Percentiles rank a stretch among this genome's conserved stretches.
phyloP scores from a whole-genome alignment of 169 alveolate genomes.

The Plasmodium knowlesi region DNA sequence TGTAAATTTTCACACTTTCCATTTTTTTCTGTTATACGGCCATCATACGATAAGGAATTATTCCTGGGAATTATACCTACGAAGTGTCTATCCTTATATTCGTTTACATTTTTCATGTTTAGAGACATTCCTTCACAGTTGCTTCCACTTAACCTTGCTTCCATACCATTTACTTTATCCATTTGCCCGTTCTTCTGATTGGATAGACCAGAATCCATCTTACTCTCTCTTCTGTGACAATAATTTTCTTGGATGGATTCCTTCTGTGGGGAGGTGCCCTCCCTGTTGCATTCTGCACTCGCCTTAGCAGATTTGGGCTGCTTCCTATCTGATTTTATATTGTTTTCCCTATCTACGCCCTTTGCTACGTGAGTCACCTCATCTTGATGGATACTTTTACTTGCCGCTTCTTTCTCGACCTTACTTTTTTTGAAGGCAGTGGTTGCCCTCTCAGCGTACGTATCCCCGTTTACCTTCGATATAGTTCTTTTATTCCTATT shows the following conservation, averaged over 20 bases:
- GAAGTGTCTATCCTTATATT: not conserved
- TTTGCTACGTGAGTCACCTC: not conserved
- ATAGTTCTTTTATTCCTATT: slow-evolving; percentile 52
- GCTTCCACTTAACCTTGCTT: not conserved
- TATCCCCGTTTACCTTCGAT: slow-evolving; percentile 13
- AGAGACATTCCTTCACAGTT: not conserved
- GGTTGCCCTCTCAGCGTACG: not conserved
- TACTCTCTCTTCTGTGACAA: not conserved
- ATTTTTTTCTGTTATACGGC: not conserved
- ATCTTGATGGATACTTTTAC: not conserved
- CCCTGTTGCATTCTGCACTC: not conserved
- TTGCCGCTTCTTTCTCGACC: not conserved
- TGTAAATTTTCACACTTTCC: not conserved
- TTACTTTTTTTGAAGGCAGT: slow-evolving; percentile 29
- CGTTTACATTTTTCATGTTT: not conserved
- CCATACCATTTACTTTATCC: not conserved
- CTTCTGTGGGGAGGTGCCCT: not conserved
- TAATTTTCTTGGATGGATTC: not conserved
- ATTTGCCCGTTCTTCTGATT: not conserved
- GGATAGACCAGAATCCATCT: not conserved
- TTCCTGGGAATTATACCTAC: not conserved
- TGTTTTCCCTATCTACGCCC: not conserved
- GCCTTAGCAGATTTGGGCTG: not conserved
- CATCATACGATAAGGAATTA: not conserved
- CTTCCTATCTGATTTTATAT: not conserved